Base-by-base conservation (phyloP, 1,284 basidiomycete genomes). In the Pseudomicrostroma phylloplanum region DNA sequence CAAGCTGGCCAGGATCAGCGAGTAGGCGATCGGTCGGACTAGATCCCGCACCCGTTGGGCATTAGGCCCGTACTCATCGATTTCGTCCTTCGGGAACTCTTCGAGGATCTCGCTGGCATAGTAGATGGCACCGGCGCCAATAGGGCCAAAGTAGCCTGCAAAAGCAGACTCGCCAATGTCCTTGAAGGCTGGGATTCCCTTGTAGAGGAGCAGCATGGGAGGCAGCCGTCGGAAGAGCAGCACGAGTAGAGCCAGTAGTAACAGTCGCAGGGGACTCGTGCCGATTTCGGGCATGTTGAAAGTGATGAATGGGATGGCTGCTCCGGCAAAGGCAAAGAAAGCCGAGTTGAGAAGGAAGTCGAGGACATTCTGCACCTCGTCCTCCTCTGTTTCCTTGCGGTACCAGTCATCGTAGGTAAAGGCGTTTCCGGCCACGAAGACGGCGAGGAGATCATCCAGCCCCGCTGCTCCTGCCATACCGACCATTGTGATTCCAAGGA, bases 201-300 rank as follows among this genome's bases (percentile, higher is more conserved):
- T 63, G 49, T 73, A 72, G 7, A 75, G 61, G 0, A 67, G 59
- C 3, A 80, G 56, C 61, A 79, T 67, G 23, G 71, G 78, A 0
- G 80, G 74, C 23, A 78, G 59, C 17, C 81, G 65, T 13, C 78
- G 79, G 75, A 79, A 81, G 73, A 62, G 72, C 65, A 69, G 80
- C 72, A 79, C 82, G 76, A 79, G 64, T 63, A 83, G 57, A 72
- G 79, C 58, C 74, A 82, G 67, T 71, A 82, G 7, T 57, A 75
- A 49, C 58, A 79, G 64, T 70, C 81, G 59, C 70, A 75, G 74
- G 42, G 82, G 60, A 61, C 78, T 55, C 65, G 79, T 64, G 46
- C 73, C 67, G 68, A 80, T 67, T 17, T 65, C 69, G 9, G 70
- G 73, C 40, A 55, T 19, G 56, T 67, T 67, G 65, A 73, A 76